Evolutionary conservation across 2,329 filamentous ascomycete species (phyloP).

Genomic region (Beauveria bassiana): DNA sequence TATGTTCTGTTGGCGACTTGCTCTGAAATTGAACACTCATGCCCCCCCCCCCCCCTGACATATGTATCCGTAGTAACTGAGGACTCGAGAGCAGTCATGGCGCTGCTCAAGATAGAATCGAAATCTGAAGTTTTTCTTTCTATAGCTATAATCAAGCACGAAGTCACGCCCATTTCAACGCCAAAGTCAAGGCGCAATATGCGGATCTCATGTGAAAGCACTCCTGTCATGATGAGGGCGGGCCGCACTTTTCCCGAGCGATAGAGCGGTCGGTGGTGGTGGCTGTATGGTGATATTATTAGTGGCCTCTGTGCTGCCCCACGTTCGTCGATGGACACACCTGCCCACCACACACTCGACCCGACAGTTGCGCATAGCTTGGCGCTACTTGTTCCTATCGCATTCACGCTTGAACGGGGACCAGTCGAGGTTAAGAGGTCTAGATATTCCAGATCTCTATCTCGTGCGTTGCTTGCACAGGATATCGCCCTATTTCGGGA

Average conservation of each 20-base stretch:
- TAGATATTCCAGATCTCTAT: not conserved
- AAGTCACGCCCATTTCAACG: not conserved
- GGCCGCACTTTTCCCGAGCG: constrained; percentile 10
- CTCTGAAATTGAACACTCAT: not conserved
- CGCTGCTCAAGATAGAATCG: too few relatives aligned
- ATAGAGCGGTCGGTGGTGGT: not conserved
- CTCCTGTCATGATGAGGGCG: not conserved
- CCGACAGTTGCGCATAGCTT: constrained; percentile 8
- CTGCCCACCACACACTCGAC: not conserved
- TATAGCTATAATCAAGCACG: too few relatives aligned
- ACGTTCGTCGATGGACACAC: constrained; percentile 3
- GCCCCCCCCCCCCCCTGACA: not conserved
- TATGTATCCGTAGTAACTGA: not conserved
- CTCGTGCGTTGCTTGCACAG: not conserved
- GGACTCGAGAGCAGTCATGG: not conserved
- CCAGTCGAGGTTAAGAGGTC: not conserved
- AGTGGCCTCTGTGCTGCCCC: constrained; percentile 9
- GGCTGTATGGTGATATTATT: not conserved
- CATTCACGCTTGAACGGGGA: not conserved
- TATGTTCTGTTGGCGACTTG: not conserved
- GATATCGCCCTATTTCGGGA: not conserved
- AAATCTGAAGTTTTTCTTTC: too few relatives aligned
- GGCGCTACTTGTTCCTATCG: constrained; percentile 2
- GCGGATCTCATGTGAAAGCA: not conserved
- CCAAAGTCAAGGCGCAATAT: not conserved